A percentile compares a stretch with the other conserved stretches of the same genome.
phyloP scores from a whole-genome alignment of 2,329 filamentous ascomycete genomes.

The Penicillium sp. region DNA sequence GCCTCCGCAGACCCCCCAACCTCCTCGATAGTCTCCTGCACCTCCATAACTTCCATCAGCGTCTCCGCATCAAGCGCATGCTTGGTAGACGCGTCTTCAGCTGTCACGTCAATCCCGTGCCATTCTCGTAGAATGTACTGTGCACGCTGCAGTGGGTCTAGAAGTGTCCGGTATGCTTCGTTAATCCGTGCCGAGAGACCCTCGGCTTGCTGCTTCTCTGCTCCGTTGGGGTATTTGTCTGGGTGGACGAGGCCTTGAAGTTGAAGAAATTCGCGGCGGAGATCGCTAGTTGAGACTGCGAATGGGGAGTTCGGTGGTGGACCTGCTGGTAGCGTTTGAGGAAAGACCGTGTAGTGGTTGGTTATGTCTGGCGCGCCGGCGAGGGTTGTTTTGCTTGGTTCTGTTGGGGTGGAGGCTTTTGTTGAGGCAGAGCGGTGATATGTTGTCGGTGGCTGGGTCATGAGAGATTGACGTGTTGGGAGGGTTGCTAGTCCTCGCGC shows the following conservation, averaged over 20 bases:
- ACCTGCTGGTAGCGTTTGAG: conserved; percentile 69
- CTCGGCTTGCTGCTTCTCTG: conserved; percentile 63
- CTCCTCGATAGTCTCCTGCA: conserved; percentile 71
- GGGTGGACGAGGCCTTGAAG: conserved; percentile 62
- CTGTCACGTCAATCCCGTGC: conserved; percentile 69
- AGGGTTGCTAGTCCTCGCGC: neutral
- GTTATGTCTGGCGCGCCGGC: conserved; percentile 36
- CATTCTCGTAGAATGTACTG: conserved; percentile 73
- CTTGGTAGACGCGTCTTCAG: conserved; percentile 70
- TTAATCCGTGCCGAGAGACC: conserved; percentile 81
- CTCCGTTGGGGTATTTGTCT: conserved; percentile 48
- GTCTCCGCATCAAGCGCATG: conserved; percentile 68
- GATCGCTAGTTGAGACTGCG: conserved; percentile 63
- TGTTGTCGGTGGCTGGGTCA: neutral
- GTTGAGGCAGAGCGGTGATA: conserved; percentile 21
- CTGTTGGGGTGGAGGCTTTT: conserved; percentile 4
- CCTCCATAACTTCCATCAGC: conserved; percentile 83
- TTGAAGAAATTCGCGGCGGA: conserved; percentile 81
- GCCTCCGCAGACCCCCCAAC: conserved; percentile 49
- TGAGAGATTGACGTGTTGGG: neutral
- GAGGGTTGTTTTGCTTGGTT: conserved; percentile 7
- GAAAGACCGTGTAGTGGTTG: conserved; percentile 88
- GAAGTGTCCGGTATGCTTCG: conserved; percentile 83
- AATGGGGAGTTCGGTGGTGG: conserved; percentile 78
- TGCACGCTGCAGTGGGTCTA: conserved; percentile 74